Evolutionary conservation across 23 red algal genomes (phyloP), one percentile per base, ranked within the genome.

Genomic region (Gracilaria gracilis): DNA sequence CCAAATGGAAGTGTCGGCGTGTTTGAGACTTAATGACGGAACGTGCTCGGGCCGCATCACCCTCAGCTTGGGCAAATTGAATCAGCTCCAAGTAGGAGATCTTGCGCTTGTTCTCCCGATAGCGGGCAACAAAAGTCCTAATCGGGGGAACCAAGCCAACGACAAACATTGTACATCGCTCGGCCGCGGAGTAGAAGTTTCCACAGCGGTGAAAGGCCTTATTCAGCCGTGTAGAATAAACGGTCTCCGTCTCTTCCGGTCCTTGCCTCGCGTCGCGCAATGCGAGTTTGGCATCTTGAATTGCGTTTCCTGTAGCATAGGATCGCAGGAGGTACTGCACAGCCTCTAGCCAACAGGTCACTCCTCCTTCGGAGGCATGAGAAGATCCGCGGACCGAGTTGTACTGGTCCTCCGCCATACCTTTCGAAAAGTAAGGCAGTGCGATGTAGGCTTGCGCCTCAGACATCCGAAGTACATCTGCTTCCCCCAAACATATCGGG

Each of bases 51-150:
- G 23, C 47, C 1, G 78, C 20, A 31, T 82, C 29, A 12, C 78
- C 78, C 29, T 82, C 50, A 21, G 50, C 78, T 82, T 82, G 78
- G 0, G 78, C 78, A 21, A 57, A 61, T 35, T 59, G 51, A 2
- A 55, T 15, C 9, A 55, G 17, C 16, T 55, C 51, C 14, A 55
- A 15, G 19, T 55, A 55, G 17, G 51, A 15, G 2, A 20, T 55
- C 51, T 19, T 6, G 51, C 51, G 51, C 19, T 55, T 15, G 51
- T 57, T 55, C 51, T 82, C 78, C 48, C 0, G 78, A 55, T 59
- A 82, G 0, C 78, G 42, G 48, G 53, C 78, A 0, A 55, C 25
- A 6, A 55, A 12, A 11, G 78, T 32, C 35, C 78, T n/a, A 59
- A 31, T 82, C 7, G 57, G 20, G 15, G 9, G 15, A 49, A 21